Evolutionary conservation across 331 rosid species (phyloP), one percentile per base, ranked within the genome.

Genomic region (Malus hybrid): DNA sequence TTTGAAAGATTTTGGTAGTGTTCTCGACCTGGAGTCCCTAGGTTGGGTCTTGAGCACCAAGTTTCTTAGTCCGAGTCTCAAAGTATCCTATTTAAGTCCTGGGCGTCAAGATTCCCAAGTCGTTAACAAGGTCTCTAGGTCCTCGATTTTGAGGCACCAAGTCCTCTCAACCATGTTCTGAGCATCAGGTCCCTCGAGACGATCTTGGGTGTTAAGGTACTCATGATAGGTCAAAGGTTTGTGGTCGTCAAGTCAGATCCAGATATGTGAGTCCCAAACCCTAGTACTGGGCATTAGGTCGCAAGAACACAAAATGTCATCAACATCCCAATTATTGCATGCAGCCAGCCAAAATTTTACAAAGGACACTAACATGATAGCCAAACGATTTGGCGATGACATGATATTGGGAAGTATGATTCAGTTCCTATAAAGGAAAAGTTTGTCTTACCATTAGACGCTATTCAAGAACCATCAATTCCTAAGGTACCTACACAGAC

Each of bases 401-500:
- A 20, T 65, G 33, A 36, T 34, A 32, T 42, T 59, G 72, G 42
- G 76, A 82, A 82, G 70, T 65, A 85, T 61, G 85, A 83, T 76
- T 65, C 74, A 8, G 78, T 48, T 22, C 72, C 88, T 19, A 67
- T 70, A 36, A 78, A 79, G 66, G 91, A 84, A 74, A 80, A 82
- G 79, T 75, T 86, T 46, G 44, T 71, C 20, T 56, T 76, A 71
- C 69, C 83, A 74, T 68, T 75, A 11, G 80, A 71, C 20, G 54
- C 66, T 13, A 76, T 80, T 80, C 81, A 77, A 81, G 81, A 81
- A 22, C 78, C 76, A 64, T 72, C 81, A 5, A 8, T 71, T 34
- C 77, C 80, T 86, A 62, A 73, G 61, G 74, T 77, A 39, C 66
- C 87, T 69, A 66, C 84, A 63, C 85, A 81, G 69, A 57, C 72